phyloP scores from a whole-genome alignment of 148 eudicot species.

The Heliamphora exappendiculata region DNA sequence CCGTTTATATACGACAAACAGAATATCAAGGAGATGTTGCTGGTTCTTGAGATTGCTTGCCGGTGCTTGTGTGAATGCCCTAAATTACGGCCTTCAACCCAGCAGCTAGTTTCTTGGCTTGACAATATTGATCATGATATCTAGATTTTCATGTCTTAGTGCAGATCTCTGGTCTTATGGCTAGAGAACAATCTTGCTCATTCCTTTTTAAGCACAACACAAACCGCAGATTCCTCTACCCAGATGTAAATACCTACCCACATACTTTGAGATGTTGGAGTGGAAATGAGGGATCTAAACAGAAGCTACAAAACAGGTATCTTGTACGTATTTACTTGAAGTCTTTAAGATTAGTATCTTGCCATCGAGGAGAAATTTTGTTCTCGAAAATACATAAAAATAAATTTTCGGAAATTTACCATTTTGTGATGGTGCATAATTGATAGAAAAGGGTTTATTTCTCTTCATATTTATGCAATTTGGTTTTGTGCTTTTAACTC shows the following conservation, averaged over 20 bases:
- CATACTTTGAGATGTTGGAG: slow-evolving; percentile 4
- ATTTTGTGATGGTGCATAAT: background rate
- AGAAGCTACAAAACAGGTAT: background rate
- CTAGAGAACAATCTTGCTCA: background rate
- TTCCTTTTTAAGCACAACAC: background rate
- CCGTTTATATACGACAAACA: slow-evolving; percentile 31
- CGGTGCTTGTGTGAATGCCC: slow-evolving; percentile 37
- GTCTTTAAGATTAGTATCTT: background rate
- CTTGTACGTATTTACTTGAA: background rate
- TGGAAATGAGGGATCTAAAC: background rate
- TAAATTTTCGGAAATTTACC: background rate
- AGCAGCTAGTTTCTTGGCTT: slow-evolving; percentile 42
- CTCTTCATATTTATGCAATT: background rate
- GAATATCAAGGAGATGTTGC: slow-evolving; percentile 26
- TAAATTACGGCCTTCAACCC: slow-evolving; percentile 34
- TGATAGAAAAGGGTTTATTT: background rate
- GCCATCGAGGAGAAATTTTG: background rate
- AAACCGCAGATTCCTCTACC: background rate
- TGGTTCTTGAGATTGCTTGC: slow-evolving; percentile 38
- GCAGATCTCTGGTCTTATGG: background rate
- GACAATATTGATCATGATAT: slow-evolving; percentile 15
- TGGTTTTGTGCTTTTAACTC: background rate
- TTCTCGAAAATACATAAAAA: background rate
- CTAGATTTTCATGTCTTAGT: background rate
- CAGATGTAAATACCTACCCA: slow-evolving; percentile 9